Conservation (phyloP, 257 asterid genomes). For the Cynanchum wilfordii region DNA sequence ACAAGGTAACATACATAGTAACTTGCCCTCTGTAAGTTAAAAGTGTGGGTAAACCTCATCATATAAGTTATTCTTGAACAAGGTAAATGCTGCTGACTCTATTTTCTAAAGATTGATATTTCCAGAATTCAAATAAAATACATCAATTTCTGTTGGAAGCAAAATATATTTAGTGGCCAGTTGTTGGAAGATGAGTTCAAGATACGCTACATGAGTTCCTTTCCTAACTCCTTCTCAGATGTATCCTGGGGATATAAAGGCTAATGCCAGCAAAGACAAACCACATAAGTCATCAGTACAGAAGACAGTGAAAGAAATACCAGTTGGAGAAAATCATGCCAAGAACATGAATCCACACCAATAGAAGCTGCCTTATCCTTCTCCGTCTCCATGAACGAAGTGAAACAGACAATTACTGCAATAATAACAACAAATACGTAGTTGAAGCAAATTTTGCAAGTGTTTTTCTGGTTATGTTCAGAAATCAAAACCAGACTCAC, state of each 20-base stretch:
- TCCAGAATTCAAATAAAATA: neutral
- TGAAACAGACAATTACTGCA: slow-evolving; percentile 81
- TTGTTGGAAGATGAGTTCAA: neutral
- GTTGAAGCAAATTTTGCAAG: slow-evolving; percentile 14
- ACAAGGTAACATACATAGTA: neutral
- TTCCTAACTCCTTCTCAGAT: neutral
- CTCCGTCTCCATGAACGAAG: slow-evolving; percentile 55
- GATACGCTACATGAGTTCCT: neutral
- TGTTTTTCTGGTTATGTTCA: neutral
- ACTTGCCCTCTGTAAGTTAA: neutral
- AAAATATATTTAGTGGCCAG: neutral
- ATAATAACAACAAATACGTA: neutral
- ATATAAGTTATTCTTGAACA: neutral
- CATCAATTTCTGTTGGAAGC: neutral
- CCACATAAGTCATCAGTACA: neutral
- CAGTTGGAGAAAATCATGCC: slow-evolving; percentile 68
- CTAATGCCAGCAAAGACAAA: slow-evolving; percentile 6
- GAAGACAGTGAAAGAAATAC: slow-evolving; percentile 23
- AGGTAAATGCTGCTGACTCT: neutral
- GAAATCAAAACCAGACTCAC: slow-evolving; percentile 35
- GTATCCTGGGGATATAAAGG: neutral
- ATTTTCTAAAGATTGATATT: neutral
- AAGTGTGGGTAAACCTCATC: neutral
- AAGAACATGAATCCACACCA: slow-evolving; percentile 56
- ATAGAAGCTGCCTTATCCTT: slow-evolving; percentile 40